Evolutionary conservation across 768 basidiomycete genomes (phyloP).

Genomic region (Mycena metata): DNA sequence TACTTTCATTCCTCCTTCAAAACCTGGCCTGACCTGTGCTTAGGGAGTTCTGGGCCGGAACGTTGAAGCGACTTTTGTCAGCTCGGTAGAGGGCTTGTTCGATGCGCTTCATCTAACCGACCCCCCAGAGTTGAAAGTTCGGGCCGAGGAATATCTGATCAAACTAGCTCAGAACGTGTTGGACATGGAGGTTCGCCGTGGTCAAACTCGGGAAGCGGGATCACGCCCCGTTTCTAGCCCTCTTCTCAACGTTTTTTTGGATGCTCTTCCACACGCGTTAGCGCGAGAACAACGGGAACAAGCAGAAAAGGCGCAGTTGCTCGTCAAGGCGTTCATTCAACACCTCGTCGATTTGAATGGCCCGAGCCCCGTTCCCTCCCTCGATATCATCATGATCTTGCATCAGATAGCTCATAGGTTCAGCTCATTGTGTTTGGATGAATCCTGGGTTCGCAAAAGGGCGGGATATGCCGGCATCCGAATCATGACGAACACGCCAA

Average conservation of each 20-base stretch:
- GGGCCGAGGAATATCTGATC: constrained; percentile 78
- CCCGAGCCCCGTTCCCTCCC: constrained; percentile 59
- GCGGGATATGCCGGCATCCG: constrained; percentile 91
- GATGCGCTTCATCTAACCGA: constrained; percentile 81
- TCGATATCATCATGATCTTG: constrained; percentile 75
- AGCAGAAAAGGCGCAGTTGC: constrained; percentile 66
- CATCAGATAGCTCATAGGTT: constrained; percentile 89
- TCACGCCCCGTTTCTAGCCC: constrained; percentile 68
- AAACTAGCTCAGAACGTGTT: constrained; percentile 81
- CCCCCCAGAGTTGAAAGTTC: constrained; percentile 59
- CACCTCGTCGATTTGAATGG: constrained; percentile 73
- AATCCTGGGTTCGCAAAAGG: constrained; percentile 89
- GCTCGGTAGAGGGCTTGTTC: constrained; percentile 81
- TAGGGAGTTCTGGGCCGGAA: constrained; percentile 83
- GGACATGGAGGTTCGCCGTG: constrained; percentile 76
- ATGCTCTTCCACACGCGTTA: constrained; percentile 82
- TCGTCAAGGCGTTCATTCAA: constrained; percentile 74
- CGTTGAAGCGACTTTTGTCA: constrained; percentile 79
- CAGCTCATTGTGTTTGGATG: constrained; percentile 89
- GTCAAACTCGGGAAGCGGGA: constrained; percentile 65
- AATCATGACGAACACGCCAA: constrained; percentile 79
- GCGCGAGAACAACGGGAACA: constrained; percentile 76
- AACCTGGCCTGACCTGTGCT: constrained; percentile 11
- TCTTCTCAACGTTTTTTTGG: constrained; percentile 80
- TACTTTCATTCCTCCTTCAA: not conserved